phyloP scores from a whole-genome alignment of 2,329 filamentous ascomycete species.

The Scytalidium sp. region DNA sequence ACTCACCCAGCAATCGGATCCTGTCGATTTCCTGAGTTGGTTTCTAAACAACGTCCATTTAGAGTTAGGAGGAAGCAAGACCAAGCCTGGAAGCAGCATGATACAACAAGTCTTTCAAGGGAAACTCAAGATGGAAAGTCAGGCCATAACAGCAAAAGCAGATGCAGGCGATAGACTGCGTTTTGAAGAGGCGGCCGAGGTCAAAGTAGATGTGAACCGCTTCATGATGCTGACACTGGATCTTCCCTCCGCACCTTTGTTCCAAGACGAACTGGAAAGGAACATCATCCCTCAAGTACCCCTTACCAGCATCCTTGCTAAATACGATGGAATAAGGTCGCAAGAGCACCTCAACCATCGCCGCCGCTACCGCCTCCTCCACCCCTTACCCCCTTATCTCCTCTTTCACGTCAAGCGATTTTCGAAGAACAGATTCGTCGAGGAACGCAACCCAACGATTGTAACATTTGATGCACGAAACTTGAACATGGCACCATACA shows the following conservation, averaged over 20 bases:
- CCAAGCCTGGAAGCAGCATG: conserved; percentile 79
- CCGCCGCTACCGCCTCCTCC: conserved; percentile 83
- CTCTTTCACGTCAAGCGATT: conserved; percentile 97
- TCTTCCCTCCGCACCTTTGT: conserved; percentile 85
- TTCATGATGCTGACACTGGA: conserved; percentile 94
- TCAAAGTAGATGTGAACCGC: conserved; percentile 72
- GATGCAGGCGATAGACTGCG: conserved; percentile 83
- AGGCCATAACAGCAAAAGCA: conserved; percentile 87
- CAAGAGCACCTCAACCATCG: conserved; percentile 89
- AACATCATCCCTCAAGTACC: conserved; percentile 96
- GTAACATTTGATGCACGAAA: conserved; percentile 88
- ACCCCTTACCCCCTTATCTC: conserved; percentile 87
- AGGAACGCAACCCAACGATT: conserved; percentile 95
- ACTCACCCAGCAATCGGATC: conserved; percentile 86
- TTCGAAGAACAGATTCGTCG: conserved; percentile 92
- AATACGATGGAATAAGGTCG: conserved; percentile 85
- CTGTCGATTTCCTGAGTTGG: conserved; percentile 95
- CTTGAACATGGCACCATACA: conserved; percentile 85
- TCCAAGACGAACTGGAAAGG: conserved; percentile 90
- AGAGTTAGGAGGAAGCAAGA: conserved; percentile 84
- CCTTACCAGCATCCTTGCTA: conserved; percentile 76
- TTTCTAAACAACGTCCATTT: conserved; percentile 95
- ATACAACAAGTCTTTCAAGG: conserved; percentile 94
- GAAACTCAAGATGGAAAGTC: conserved; percentile 85
- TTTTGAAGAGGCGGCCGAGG: conserved; percentile 85